Conservation (phyloP, 2,329 filamentous ascomycete genomes). For the Hymenoscyphus salicellus region DNA sequence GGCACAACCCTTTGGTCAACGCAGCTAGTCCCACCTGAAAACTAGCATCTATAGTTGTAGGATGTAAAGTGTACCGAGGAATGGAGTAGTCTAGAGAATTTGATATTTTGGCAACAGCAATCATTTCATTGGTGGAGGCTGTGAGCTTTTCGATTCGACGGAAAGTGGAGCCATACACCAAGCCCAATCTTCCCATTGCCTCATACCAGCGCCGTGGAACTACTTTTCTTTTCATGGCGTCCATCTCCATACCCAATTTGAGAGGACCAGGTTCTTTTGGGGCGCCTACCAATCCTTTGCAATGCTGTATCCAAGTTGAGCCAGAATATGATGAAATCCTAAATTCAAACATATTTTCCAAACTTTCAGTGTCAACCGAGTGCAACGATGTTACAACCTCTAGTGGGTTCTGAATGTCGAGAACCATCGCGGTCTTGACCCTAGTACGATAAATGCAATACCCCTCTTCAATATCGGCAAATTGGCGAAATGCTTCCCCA, state of each 20-base stretch:
- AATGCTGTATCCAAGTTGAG: not conserved
- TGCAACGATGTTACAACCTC: constrained; percentile 1
- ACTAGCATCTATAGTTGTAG: not conserved
- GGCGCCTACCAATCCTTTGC: not conserved
- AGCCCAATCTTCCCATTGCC: not conserved
- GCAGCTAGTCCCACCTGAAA: not conserved
- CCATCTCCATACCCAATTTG: not conserved
- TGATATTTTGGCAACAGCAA: not conserved
- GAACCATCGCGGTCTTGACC: constrained; percentile 25
- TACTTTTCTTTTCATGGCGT: not conserved
- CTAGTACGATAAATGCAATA: not conserved
- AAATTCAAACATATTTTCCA: not conserved
- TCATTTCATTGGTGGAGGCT: not conserved
- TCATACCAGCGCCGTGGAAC: not conserved
- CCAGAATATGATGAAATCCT: not conserved
- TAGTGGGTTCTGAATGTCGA: constrained; percentile 14
- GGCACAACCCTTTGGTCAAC: not conserved
- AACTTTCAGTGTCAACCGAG: not conserved
- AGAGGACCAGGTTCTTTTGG: not conserved
- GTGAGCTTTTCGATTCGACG: not conserved
- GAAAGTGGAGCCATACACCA: not conserved
- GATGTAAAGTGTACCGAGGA: not conserved
- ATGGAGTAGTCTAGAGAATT: not conserved
- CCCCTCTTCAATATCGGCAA: constrained; percentile 31
- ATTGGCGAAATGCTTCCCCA: constrained; percentile 16